phyloP scores from a whole-genome alignment of 1,139 yeast species.

The Yamadazyma atlantica region DNA sequence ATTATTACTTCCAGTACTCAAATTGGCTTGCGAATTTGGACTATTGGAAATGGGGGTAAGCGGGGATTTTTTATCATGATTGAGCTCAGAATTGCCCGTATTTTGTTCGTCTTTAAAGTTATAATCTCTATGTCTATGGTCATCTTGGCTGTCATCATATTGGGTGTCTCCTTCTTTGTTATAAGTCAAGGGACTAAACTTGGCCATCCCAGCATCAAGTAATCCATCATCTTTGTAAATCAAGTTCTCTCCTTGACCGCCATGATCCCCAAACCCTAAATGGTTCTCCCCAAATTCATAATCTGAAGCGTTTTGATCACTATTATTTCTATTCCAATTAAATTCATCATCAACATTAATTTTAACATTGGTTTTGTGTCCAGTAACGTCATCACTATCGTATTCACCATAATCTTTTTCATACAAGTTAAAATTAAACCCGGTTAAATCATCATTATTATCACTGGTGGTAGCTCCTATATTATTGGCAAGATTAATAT shows the following conservation, averaged over 20 bases:
- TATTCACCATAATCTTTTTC: conserved; percentile 7
- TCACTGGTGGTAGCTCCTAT: conserved; percentile 4
- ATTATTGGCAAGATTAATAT: neutral
- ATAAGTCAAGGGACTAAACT: neutral
- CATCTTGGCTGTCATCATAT: neutral
- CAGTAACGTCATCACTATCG: neutral
- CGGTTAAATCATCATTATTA: conserved; percentile 18
- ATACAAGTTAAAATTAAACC: conserved; percentile 23
- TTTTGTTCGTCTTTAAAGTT: neutral
- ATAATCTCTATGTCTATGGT: neutral
- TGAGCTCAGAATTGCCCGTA: neutral
- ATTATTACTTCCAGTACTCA: conserved; percentile 1
- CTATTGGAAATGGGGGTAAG: conserved; percentile 2
- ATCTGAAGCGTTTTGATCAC: neutral
- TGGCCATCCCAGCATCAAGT: neutral
- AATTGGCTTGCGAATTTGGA: conserved; percentile 2
- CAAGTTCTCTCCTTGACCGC: neutral
- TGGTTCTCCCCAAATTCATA: neutral
- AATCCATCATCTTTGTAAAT: conserved; percentile 1
- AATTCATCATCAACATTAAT: neutral
- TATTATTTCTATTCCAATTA: neutral
- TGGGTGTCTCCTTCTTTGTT: neutral
- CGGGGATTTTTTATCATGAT: neutral
- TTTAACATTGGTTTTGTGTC: neutral
- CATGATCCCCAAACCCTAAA: neutral